Evolutionary conservation across 139 green algal species (phyloP).

Genomic region (Monoraphidium neglectum): DNA sequence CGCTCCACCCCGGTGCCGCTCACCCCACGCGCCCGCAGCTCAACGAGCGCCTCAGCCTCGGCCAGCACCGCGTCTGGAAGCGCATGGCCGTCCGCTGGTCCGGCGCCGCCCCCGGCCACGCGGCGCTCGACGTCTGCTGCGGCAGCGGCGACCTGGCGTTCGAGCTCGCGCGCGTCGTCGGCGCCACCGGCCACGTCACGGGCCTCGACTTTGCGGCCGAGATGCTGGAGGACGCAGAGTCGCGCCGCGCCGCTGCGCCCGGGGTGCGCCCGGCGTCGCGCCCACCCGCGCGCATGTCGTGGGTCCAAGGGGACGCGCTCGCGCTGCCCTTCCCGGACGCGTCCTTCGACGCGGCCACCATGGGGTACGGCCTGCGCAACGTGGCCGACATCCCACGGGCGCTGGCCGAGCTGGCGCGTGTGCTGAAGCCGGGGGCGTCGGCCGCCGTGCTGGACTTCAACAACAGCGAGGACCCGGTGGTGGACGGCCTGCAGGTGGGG

Average conservation of each 20-base stretch:
- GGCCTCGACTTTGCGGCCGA: slow-evolving; percentile 94
- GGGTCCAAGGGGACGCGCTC: slow-evolving; percentile 94
- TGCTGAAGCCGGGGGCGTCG: slow-evolving; percentile 76
- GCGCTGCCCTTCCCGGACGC: slow-evolving; percentile 81
- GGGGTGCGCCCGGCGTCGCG: not conserved
- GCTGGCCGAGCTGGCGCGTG: slow-evolving; percentile 83
- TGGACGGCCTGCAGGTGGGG: slow-evolving; percentile 64
- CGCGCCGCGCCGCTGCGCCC: slow-evolving; percentile 11
- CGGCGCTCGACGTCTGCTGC: slow-evolving; percentile 92
- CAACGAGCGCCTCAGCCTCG: slow-evolving; percentile 92
- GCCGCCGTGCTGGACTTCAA: slow-evolving; percentile 98
- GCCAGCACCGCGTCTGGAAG: slow-evolving; percentile 96
- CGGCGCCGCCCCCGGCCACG: slow-evolving; percentile 53
- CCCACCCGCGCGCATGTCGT: slow-evolving; percentile 35
- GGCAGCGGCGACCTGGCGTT: slow-evolving; percentile 93
- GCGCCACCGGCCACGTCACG: slow-evolving; percentile 67
- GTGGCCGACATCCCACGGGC: slow-evolving; percentile 66
- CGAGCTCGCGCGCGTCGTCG: slow-evolving; percentile 80
- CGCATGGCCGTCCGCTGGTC: slow-evolving; percentile 90
- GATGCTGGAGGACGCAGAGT: slow-evolving; percentile 66
- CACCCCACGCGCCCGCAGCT: slow-evolving; percentile 51
- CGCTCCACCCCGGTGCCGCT: not conserved
- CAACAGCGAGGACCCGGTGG: slow-evolving; percentile 67
- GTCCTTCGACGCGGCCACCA: slow-evolving; percentile 91
- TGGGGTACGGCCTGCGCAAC: slow-evolving; percentile 97